Evolutionary conservation across 768 basidiomycete genomes (phyloP).

Genomic region (Lactarius deliciosus): DNA sequence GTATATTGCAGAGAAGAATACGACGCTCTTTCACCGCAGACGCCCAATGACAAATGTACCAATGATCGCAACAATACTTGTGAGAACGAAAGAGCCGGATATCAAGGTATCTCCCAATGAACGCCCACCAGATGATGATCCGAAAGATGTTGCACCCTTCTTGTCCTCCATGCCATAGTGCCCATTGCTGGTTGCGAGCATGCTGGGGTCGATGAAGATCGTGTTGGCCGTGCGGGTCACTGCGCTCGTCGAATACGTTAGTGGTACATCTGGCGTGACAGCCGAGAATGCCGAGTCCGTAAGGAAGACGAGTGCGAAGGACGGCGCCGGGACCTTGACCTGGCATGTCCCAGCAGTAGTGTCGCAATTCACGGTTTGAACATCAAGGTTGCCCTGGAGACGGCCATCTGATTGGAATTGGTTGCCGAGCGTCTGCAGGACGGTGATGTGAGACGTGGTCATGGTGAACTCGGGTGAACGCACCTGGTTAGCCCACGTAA

Average conservation of each 20-base stretch:
- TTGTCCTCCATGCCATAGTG: slow-evolving; percentile 38
- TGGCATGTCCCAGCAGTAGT: slow-evolving; percentile 50
- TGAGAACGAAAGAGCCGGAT: background rate
- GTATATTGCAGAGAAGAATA: background rate
- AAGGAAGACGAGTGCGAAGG: slow-evolving; percentile 75
- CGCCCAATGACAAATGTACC: background rate
- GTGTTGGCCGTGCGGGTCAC: slow-evolving; percentile 56
- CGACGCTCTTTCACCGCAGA: background rate
- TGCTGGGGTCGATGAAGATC: slow-evolving; percentile 51
- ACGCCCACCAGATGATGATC: slow-evolving; percentile 11
- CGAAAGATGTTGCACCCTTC: slow-evolving; percentile 39
- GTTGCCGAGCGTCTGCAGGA: slow-evolving; percentile 55
- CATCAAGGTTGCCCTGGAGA: slow-evolving; percentile 51
- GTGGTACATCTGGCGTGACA: slow-evolving; percentile 43
- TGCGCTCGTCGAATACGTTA: slow-evolving; percentile 49
- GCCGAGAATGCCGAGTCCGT: slow-evolving; percentile 42
- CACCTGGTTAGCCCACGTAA: slow-evolving; percentile 79
- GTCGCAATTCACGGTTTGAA: slow-evolving; percentile 63
- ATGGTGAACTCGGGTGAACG: slow-evolving; percentile 19
- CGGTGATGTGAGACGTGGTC: slow-evolving; percentile 8
- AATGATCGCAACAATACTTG: background rate
- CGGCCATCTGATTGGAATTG: slow-evolving; percentile 68
- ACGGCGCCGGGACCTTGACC: slow-evolving; percentile 66
- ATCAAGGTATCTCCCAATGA: background rate
- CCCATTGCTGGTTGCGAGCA: slow-evolving; percentile 67